A percentile compares a stretch with the other conserved stretches of the same genome.
These are phyloP conservation scores for Berberis thunbergii DNA, from an alignment of 164 flowering plant species.

Conservation along the genomic window DNA sequence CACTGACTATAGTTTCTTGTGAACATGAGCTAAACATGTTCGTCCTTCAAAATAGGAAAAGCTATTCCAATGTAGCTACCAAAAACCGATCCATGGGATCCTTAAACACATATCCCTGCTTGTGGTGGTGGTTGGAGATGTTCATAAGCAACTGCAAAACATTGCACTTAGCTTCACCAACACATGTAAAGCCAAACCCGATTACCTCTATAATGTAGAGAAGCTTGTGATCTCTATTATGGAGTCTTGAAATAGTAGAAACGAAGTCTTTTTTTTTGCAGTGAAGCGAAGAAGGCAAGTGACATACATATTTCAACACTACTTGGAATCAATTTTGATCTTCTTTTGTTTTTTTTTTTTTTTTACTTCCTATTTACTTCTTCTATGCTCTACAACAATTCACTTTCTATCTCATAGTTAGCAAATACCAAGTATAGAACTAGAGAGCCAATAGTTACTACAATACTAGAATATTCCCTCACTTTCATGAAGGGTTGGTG, in stretches of 20 bases:
- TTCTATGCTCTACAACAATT: conserved; percentile 30
- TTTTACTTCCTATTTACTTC: background rate
- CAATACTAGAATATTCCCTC: conserved; percentile 45
- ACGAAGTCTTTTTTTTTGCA: conserved; percentile 30
- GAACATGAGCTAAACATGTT: conserved; percentile 62
- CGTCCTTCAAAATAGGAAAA: conserved; percentile 67
- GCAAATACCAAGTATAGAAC: conserved; percentile 41
- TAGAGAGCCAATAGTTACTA: conserved; percentile 46
- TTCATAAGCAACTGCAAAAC: conserved; percentile 51
- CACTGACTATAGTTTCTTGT: conserved; percentile 58
- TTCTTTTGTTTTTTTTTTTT: background rate
- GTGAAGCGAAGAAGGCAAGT: conserved; percentile 50
- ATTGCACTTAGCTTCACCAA: conserved; percentile 31
- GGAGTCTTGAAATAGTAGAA: conserved; percentile 39
- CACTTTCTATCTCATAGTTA: conserved; percentile 51
- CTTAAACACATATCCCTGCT: conserved; percentile 58
- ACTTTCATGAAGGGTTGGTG: conserved; percentile 67
- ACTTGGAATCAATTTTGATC: background rate
- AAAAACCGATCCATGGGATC: conserved; percentile 60
- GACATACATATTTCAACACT: background rate
- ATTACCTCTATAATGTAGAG: conserved; percentile 37
- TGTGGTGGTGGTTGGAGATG: conserved; percentile 41
- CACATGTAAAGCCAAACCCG: conserved; percentile 27
- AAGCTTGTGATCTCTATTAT: conserved; percentile 28
- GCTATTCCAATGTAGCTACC: conserved; percentile 58